Conservation (phyloP, 352 stramenopile species). For the Globisporangium parvum region DNA sequence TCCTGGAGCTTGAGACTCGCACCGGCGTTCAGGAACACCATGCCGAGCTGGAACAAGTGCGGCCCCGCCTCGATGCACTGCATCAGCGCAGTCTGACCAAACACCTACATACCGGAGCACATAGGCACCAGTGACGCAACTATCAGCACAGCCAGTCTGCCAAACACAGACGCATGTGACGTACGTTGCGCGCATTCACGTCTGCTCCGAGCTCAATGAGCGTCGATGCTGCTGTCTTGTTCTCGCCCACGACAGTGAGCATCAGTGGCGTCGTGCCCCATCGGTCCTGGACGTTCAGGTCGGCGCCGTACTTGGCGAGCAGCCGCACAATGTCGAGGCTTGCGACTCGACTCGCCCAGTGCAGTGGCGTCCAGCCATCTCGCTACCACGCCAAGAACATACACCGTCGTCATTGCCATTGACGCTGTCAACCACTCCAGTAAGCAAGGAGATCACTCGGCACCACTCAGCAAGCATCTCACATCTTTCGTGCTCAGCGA, state of each 20-base stretch:
- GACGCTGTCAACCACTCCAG: no score
- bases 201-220: constrained; percentile 72
- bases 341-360: constrained; percentile 74
- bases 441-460: no score
- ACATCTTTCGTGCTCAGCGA: constrained; percentile 76
- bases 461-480: constrained; percentile 1
- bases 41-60: constrained; percentile 60
- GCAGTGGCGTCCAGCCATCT: constrained; percentile 70
- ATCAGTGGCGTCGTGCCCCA: constrained; percentile 79
- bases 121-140: background rate
- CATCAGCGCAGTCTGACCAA: constrained; percentile 71
- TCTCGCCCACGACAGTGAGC: constrained; percentile 71
- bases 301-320: constrained; percentile 67
- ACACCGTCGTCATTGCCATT: no score
- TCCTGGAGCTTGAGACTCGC: constrained; percentile 55
- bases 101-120: constrained; percentile 31
- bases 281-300: constrained; percentile 66
- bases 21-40: constrained; percentile 69
- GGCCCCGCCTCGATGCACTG: constrained; percentile 51
- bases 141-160: no score
- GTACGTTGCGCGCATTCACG: constrained; percentile 63
- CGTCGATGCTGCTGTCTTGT: constrained; percentile 38
- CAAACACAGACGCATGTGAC: background rate
- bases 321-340: constrained; percentile 70
- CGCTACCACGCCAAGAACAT: constrained; percentile 17